phyloP scores from a whole-genome alignment of 202 grass and related monocot genomes.

The Setaria viridis region DNA sequence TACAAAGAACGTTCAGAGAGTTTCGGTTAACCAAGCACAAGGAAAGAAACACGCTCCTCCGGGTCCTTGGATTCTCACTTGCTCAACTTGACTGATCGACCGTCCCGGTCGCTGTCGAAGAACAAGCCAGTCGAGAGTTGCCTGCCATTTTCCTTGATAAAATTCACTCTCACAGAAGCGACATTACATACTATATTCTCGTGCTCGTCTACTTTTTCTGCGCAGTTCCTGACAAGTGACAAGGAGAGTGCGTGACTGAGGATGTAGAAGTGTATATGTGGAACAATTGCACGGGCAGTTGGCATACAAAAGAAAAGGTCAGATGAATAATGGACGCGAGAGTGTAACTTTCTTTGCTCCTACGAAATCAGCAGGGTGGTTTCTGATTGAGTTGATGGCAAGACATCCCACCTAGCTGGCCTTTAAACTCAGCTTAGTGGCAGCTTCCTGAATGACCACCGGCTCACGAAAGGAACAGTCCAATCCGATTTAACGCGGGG shows the following conservation, averaged over 20 bases:
- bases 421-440: conserved; percentile 34
- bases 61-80: conserved; percentile 21
- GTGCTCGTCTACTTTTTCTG: not conserved
- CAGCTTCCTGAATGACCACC: not conserved
- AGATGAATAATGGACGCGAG: not conserved
- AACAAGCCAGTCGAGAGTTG: conserved; percentile 14
- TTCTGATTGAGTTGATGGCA: conserved; percentile 44
- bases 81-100: conserved; percentile 21
- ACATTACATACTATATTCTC: not conserved
- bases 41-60: not conserved
- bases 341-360: conserved; percentile 24
- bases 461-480: conserved; percentile 37
- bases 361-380: conserved; percentile 18
- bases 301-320: not conserved
- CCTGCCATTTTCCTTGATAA: not conserved
- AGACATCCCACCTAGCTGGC: conserved; percentile 46
- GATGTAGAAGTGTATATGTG: not conserved
- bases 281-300: not conserved
- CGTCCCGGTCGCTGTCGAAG: conserved; percentile 14
- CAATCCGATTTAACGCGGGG: not conserved
- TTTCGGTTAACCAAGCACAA: conserved; percentile 1
- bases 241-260: not conserved
- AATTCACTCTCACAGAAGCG: not conserved
- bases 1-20: not conserved
- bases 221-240: not conserved